Conservation (phyloP, 345 rosid species). For the Aquilaria yunnanensis region DNA sequence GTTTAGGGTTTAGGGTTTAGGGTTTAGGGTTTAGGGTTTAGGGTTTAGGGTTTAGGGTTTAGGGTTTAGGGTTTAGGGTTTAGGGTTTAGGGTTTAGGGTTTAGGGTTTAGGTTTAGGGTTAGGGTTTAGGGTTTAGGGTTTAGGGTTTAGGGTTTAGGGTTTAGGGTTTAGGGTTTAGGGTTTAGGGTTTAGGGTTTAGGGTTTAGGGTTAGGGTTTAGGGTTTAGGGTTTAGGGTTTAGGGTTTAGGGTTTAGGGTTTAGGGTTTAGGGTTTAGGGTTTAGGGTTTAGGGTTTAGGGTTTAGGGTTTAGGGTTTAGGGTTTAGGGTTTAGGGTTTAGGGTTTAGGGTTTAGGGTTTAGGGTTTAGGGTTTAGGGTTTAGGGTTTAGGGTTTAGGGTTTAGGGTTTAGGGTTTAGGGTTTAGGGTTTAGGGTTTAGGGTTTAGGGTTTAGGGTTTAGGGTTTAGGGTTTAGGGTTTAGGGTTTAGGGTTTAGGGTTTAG, state of each 20-base stretch:
- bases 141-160: not conserved
- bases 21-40: not conserved
- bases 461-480: not conserved
- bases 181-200: not conserved
- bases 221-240: not conserved
- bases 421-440: not conserved
- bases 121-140: not conserved
- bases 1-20: not conserved
- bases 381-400: not conserved
- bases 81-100: not conserved
- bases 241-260: not conserved
- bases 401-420: not conserved
- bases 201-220: not conserved
- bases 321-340: not conserved
- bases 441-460: not conserved
- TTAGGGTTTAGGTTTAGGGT: not conserved
- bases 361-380: not conserved
- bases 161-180: not conserved
- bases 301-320: not conserved
- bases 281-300: not conserved
- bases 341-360: not conserved
- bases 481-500: not conserved
- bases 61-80: not conserved
- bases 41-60: not conserved
- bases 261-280: not conserved